phyloP scores from a whole-genome alignment of 1,284 basidiomycete genomes.

The Cryptococcus amylolentus region DNA sequence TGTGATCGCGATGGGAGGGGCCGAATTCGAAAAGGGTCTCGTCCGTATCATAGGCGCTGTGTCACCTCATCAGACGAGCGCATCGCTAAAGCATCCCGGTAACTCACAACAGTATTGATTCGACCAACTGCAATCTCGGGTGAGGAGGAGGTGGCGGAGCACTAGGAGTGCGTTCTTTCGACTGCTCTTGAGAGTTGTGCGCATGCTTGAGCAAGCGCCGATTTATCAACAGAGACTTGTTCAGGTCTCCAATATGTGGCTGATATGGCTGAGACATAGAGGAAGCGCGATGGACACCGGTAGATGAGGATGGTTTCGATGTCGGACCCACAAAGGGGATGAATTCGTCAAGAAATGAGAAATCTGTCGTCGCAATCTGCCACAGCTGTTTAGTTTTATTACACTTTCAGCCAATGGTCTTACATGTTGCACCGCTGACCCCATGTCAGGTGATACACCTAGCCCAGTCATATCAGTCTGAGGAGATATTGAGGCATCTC shows the following conservation, averaged over 20 bases:
- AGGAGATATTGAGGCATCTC: slow-evolving; percentile 2
- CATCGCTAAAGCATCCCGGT: too few relatives aligned
- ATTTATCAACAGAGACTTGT: slow-evolving; percentile 17
- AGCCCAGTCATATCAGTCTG: slow-evolving; percentile 3
- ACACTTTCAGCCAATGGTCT: neutral
- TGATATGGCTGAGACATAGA: slow-evolving; percentile 3
- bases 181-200: neutral
- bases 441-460: slow-evolving; percentile 2
- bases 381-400: neutral
- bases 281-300: slow-evolving; percentile 1
- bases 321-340: slow-evolving; percentile 14
- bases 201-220: slow-evolving; percentile 14
- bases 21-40: slow-evolving; percentile 29
- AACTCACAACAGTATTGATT: slow-evolving; percentile 20
- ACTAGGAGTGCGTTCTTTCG: slow-evolving; percentile 5
- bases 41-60: slow-evolving; percentile 3
- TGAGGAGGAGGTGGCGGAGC: slow-evolving; percentile 7
- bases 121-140: slow-evolving; percentile 19
- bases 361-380: slow-evolving; percentile 10
- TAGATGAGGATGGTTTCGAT: neutral
- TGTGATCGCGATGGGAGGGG: slow-evolving; percentile 21
- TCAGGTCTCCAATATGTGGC: slow-evolving; percentile 19
- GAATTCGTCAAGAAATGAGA: slow-evolving; percentile 19
- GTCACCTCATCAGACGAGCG: neutral
- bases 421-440: neutral